Conservation (phyloP, 768 basidiomycete species). For the Trametes cingulata region DNA sequence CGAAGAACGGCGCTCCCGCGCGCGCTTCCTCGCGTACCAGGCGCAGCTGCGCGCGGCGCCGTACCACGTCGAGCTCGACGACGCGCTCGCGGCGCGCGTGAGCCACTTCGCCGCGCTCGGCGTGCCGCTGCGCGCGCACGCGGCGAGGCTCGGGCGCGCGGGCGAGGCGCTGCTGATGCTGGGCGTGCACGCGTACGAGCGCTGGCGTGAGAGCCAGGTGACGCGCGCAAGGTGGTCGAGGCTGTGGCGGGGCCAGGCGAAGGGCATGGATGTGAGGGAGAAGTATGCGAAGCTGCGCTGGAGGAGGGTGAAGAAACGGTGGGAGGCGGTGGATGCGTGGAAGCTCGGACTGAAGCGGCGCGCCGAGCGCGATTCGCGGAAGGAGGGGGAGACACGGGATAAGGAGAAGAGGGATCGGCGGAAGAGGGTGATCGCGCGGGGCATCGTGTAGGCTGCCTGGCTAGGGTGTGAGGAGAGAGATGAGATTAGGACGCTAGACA, state of each 20-base stretch:
- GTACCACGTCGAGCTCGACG: not conserved
- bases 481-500: not conserved
- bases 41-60: not conserved
- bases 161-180: not conserved
- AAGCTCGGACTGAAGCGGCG: too few species aligned
- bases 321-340: not conserved
- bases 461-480: not conserved
- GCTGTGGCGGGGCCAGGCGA: not conserved
- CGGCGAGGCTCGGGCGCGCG: not conserved
- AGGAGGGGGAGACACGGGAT: too few species aligned
- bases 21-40: not conserved
- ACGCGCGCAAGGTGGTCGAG: not conserved
- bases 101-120: not conserved
- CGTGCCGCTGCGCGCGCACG: not conserved
- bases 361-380: too few species aligned
- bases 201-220: too few species aligned
- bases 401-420: too few species aligned
- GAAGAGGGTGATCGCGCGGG: too few species aligned
- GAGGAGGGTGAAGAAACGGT: not conserved
- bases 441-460: not conserved
- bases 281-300: not conserved
- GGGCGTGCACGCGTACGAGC: not conserved
- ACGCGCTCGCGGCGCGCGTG: not conserved
- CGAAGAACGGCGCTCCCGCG: not conserved
- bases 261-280: not conserved